These are phyloP conservation scores for Microbotryum saponariae DNA, from an alignment of 1,284 basidiomycete species.

Conservation along the genomic window DNA sequence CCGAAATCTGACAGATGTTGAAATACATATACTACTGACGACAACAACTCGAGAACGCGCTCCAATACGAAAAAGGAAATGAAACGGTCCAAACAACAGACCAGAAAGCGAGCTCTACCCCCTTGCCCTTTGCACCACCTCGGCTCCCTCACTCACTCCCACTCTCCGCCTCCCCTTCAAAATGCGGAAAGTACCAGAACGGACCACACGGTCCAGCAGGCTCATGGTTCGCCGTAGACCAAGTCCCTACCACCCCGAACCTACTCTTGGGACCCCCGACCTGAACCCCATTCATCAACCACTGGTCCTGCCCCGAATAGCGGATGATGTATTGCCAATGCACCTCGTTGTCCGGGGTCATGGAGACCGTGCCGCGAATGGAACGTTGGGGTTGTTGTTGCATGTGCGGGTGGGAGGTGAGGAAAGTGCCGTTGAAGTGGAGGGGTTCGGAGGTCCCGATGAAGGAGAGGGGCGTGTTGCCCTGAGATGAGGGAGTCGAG, in stretches of 20 bases:
- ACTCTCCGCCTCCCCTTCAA: too few species aligned
- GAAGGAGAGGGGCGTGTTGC: constrained; percentile 6
- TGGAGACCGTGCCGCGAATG: constrained; percentile 17
- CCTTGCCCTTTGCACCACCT: too few species aligned
- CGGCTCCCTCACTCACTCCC: too few species aligned
- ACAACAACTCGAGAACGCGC: too few species aligned
- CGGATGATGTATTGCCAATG: constrained; percentile 17
- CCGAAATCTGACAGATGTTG: too few species aligned
- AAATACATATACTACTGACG: too few species aligned
- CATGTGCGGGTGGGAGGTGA: not conserved
- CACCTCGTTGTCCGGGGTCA: constrained; percentile 4
- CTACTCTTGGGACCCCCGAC: constrained; percentile 1
- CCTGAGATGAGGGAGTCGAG: not conserved
- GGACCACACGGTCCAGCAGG: constrained; percentile 21
- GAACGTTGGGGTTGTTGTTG: constrained; percentile 1
- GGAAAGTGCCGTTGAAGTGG: constrained; percentile 17
- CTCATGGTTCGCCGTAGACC: constrained; percentile 16
- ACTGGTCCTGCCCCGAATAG: constrained; percentile 22
- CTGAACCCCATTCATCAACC: constrained; percentile 23
- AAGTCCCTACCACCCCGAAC: constrained; percentile 16
- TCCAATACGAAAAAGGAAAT: too few species aligned
- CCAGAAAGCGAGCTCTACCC: too few species aligned
- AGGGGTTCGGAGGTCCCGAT: constrained; percentile 12
- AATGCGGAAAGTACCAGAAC: constrained; percentile 13
- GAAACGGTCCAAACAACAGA: too few species aligned